Evolutionary conservation across 2,329 filamentous ascomycete genomes (phyloP), one percentile per base, ranked within the genome.

Genomic region (Fusarium oligoseptatum): DNA sequence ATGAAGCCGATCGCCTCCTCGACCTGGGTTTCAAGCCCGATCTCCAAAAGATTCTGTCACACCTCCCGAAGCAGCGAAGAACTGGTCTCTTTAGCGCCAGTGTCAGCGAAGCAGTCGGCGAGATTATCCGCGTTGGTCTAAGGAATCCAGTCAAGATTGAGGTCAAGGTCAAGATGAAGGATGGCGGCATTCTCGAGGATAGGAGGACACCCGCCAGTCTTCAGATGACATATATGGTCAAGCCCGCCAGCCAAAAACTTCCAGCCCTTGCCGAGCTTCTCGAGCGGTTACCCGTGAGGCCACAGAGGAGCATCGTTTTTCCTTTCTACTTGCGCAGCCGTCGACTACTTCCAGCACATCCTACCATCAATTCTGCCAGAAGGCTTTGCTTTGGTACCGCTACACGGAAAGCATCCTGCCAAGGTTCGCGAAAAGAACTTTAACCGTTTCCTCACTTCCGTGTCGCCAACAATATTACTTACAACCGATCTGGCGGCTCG

Each of bases 11-110:
- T 83, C 90, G 97, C 68, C 86, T 99, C 29, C 87, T 99, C 12
- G 97, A 99, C 83, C 88, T 98, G 24, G 97, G 97, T 7, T 98
- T 99, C 84, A 97, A 97, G 82, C 92, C 94, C 66, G 95, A 98
- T 76, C 84, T 99, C 32, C 94, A 97, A 76, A 94, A 91, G 65
- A 98, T 98, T 45, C 85, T 99, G 24, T 90, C 91, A 0, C 90
- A 93, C 17, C 85, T 99, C 7, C 97, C 97, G 0, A 99, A 99
- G 81, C 97, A 99, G 82, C 89, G 97, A 61, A 90, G 97, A 58
- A 99, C 97, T 0, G 97, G 97, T 0, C 86, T 99, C 0, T 99
- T 98, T 84, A 98, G 95, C 79, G 97, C 97, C 14, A 97, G 94
- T 78, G 94, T 99, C n/a, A 97, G 93, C 77, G 97, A 98, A 80